A percentile compares a stretch with the other conserved stretches of the same genome.
These are phyloP conservation scores for Mycena leptocephala DNA, from an alignment of 768 basidiomycete genomes.

Conservation along the genomic window DNA sequence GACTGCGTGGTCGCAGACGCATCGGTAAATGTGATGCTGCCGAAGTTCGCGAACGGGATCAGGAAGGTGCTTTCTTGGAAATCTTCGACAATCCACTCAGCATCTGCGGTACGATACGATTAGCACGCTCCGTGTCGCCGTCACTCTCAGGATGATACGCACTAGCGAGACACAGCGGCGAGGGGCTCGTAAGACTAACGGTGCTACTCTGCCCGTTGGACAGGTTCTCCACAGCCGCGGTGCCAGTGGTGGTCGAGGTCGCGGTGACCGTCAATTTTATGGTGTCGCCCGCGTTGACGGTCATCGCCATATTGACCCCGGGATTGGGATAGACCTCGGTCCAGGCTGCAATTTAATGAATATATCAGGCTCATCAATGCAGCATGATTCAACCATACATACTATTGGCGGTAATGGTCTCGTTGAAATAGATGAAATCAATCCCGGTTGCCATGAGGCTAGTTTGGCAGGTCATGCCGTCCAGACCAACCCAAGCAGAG, in stretches of 20 bases:
- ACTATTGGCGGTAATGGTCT: neutral
- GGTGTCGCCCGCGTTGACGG: constrained; percentile 11
- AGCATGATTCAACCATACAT: neutral
- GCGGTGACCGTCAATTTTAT: neutral
- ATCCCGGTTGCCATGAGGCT: constrained; percentile 7
- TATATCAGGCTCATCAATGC: neutral
- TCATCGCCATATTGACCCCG: neutral
- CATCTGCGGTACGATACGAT: no score
- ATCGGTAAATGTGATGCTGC: constrained; percentile 6
- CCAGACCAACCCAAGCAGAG: constrained; percentile 21
- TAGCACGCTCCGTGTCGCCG: no score
- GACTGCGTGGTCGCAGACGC: constrained; percentile 13
- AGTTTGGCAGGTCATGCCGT: constrained; percentile 9
- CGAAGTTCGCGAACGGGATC: constrained; percentile 18
- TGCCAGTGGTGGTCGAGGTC: constrained; percentile 1
- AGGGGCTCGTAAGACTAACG: neutral
- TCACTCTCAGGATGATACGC: no score
- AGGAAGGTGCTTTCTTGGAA: constrained; percentile 6
- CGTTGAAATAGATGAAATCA: constrained; percentile 7
- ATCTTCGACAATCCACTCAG: constrained; percentile 22
- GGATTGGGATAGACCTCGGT: constrained; percentile 2
- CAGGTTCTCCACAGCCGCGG: constrained; percentile 4
- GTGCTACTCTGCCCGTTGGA: constrained; percentile 17
- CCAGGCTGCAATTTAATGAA: constrained; percentile 12
- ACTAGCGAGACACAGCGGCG: constrained; percentile 6